Conservation (phyloP, 177 flowering plant species). For the Vitis hybrid region DNA sequence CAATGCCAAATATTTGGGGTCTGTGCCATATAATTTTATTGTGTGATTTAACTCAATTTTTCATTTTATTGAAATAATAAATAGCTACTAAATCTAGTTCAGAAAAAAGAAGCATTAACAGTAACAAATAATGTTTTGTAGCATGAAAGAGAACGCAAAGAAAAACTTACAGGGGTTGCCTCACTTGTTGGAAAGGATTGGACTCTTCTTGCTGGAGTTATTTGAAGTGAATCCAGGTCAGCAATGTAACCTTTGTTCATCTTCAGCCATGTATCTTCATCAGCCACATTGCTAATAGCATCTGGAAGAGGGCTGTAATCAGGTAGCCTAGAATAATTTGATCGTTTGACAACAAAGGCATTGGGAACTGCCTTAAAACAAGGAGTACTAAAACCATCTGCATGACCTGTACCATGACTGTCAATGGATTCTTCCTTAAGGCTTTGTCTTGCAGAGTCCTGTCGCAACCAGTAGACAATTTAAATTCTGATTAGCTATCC, state of each 20-base stretch:
- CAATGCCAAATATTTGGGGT: too few species aligned
- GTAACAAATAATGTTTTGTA: neutral
- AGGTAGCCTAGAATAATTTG: conserved; percentile 49
- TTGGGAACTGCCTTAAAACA: conserved; percentile 56
- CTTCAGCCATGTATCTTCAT: conserved; percentile 91
- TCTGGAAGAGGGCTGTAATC: conserved; percentile 87
- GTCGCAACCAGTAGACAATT: conserved; percentile 22
- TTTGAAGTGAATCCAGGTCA: conserved; percentile 76
- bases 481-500: neutral
- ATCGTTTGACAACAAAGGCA: conserved; percentile 68
- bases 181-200: conserved; percentile 58
- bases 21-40: too few species aligned
- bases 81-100: neutral
- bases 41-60: too few species aligned
- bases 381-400: conserved; percentile 70
- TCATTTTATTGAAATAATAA: neutral
- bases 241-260: conserved; percentile 80
- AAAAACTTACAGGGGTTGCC: conserved; percentile 53
- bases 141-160: neutral
- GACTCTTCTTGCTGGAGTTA: conserved; percentile 71
- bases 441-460: conserved; percentile 28
- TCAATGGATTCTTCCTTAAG: conserved; percentile 38
- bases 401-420: conserved; percentile 28
- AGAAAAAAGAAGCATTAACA: neutral
- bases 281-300: conserved; percentile 67